phyloP scores from a whole-genome alignment of 495 filamentous ascomycete species.

The Aspergillus incahuasiensis region DNA sequence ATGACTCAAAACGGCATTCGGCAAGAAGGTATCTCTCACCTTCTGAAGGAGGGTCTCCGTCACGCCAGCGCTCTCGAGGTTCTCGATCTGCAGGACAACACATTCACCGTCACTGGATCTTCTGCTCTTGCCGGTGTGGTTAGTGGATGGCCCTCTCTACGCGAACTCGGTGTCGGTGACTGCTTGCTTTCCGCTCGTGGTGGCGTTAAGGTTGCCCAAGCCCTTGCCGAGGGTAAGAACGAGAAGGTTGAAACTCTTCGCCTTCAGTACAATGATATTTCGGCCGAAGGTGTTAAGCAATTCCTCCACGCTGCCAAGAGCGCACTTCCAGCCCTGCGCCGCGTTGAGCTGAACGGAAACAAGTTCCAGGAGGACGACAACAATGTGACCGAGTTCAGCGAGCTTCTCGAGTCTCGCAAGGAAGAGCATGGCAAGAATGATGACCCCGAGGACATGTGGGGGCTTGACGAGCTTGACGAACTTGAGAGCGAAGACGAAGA shows the following conservation, averaged over 20 bases:
- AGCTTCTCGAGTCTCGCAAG: slow-evolving; percentile 51
- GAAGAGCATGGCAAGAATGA: slow-evolving; percentile 50
- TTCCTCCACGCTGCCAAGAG: slow-evolving; percentile 60
- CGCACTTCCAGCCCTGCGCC: slow-evolving; percentile 64
- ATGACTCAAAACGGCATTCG: slow-evolving; percentile 99
- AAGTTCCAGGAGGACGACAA: slow-evolving; percentile 84
- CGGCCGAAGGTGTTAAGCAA: slow-evolving; percentile 61
- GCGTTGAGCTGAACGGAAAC: slow-evolving; percentile 94
- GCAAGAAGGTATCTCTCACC: slow-evolving; percentile 77
- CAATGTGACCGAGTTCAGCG: slow-evolving; percentile 48
- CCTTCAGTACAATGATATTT: slow-evolving; percentile 94
- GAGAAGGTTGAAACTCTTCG: slow-evolving; percentile 70
- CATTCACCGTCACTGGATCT: slow-evolving; percentile 80
- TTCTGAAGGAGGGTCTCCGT: slow-evolving; percentile 72
- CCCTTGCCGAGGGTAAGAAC: slow-evolving; percentile 71
- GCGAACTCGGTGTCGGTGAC: slow-evolving; percentile 85
- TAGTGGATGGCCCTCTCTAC: slow-evolving; percentile 65
- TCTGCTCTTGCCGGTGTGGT: slow-evolving; percentile 71
- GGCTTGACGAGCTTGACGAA: slow-evolving; percentile 78
- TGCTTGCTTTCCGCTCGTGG: slow-evolving; percentile 80
- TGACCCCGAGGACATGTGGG: slow-evolving; percentile 64
- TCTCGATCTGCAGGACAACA: slow-evolving; percentile 95
- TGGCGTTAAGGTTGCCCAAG: slow-evolving; percentile 64
- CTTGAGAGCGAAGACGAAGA: slow-evolving; percentile 70
- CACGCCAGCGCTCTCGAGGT: slow-evolving; percentile 60